Evolutionary conservation across 2,329 filamentous ascomycete species (phyloP).

Genomic region (Microsporum ferrugineum): DNA sequence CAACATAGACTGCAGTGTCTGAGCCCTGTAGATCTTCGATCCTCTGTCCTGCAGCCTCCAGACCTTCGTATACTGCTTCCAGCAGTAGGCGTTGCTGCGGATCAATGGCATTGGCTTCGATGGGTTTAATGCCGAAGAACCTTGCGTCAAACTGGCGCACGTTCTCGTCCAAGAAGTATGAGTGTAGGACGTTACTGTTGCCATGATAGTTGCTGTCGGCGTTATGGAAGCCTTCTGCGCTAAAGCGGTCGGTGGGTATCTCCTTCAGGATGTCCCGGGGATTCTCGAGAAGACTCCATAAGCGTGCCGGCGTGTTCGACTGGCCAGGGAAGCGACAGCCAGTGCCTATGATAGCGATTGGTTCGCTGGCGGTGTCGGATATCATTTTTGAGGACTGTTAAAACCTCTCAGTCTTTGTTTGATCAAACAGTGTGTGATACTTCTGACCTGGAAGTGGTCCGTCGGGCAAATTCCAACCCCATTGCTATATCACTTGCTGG

Average conservation of each 20-base stretch:
- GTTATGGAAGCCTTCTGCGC: slow-evolving; percentile 14
- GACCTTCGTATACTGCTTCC: slow-evolving; percentile 21
- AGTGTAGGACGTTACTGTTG: slow-evolving; percentile 8
- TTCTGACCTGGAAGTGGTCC: too few relatives aligned
- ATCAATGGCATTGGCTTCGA: slow-evolving; percentile 22
- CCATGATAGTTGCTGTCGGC: slow-evolving; percentile 9
- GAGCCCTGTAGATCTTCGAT: slow-evolving; percentile 23
- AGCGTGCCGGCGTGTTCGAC: slow-evolving; percentile 21
- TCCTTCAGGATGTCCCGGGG: slow-evolving; percentile 6
- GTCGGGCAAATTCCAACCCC: too few relatives aligned
- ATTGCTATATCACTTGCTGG: too few relatives aligned
- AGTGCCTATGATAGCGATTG: slow-evolving; percentile 24
- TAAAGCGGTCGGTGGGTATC: slow-evolving; percentile 15
- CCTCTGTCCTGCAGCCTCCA: slow-evolving; percentile 19
- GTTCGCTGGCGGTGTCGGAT: not conserved
- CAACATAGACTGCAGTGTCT: slow-evolving; percentile 26
- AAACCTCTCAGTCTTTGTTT: too few relatives aligned
- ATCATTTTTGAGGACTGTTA: too few relatives aligned
- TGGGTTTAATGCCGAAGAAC: slow-evolving; percentile 22
- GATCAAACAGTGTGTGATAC: too few relatives aligned
- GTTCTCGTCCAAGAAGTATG: slow-evolving; percentile 18
- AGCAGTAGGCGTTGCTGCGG: slow-evolving; percentile 24
- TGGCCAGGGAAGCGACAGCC: slow-evolving; percentile 28
- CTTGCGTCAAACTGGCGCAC: slow-evolving; percentile 21
- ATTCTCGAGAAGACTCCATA: slow-evolving; percentile 25